Percentiles rank a stretch among this genome's conserved stretches.
These are phyloP conservation scores for Hirsutella rhossiliensis DNA, from an alignment of 2,329 filamentous ascomycete genomes.

Conservation along the genomic window DNA sequence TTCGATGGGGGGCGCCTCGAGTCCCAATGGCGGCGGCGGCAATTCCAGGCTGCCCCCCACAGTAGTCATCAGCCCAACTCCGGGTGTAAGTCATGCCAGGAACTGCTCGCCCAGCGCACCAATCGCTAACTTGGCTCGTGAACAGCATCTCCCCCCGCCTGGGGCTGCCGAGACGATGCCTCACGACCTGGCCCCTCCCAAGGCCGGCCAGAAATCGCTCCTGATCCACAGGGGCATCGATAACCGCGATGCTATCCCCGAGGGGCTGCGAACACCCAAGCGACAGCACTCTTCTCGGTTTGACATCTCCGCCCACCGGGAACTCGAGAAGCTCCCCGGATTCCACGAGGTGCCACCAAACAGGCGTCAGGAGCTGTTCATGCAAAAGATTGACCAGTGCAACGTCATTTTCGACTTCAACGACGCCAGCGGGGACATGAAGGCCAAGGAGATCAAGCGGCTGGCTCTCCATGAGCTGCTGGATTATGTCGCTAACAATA, in stretches of 20 bases:
- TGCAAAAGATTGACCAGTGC: conserved; percentile 99
- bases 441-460: conserved; percentile 98
- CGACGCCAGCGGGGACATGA: conserved; percentile 96
- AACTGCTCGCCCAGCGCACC: neutral
- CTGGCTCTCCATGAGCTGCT: conserved; percentile 89
- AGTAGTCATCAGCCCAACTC: conserved; percentile 89
- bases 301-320: conserved; percentile 91
- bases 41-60: conserved; percentile 55
- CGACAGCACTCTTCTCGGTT: conserved; percentile 96
- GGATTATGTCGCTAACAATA: conserved; percentile 97
- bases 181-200: conserved; percentile 87
- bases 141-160: conserved; percentile 73
- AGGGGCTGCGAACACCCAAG: conserved; percentile 89
- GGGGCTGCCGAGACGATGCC: conserved; percentile 97
- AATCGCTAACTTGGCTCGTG: neutral
- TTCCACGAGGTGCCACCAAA: conserved; percentile 97
- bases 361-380: conserved; percentile 89
- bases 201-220: conserved; percentile 78
- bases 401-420: conserved; percentile 99
- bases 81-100: conserved; percentile 51
- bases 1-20: conserved; percentile 18
- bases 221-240: conserved; percentile 77
- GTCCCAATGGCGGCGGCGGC: conserved; percentile 21
- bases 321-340: conserved; percentile 91
- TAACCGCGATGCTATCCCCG: conserved; percentile 82